Evolutionary conservation across 2,329 filamentous ascomycete species (phyloP), one percentile per base, ranked within the genome.

Genomic region (Beauveria varroae): DNA sequence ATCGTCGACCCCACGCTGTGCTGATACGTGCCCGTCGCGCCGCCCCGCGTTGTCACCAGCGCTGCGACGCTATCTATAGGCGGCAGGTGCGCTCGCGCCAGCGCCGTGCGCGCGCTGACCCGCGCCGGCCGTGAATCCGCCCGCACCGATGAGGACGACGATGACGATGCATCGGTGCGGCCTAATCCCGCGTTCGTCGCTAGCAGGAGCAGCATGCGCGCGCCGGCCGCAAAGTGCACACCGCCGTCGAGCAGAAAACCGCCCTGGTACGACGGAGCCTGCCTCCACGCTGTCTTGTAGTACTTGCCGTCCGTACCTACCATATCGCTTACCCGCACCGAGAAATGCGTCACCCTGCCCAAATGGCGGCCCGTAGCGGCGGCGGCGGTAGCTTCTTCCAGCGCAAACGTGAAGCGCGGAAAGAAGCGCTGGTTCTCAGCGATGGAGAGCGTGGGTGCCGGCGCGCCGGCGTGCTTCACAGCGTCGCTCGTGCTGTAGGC

Each of bases 201-300:
- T 2, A 91, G 74, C 47, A 93, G 69, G 37, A 82, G 71, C 49
- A 93, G 69, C 41, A 82, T 71, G 18, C 89, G 78, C 55, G 87
- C 78, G 0, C 75, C 85, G 8, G 89, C 89, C 7, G 86, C 77
- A 63, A 84, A 86, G 72, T 93, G 90, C 28, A 93, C 87, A 49
- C 90, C 89, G 16, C 84, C 88, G 68, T 93, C 89, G 2, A 93
- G 81, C 60, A 92, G 71, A 70, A 91, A 92, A 0, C 90, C 89
- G 60, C 89, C 90, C 72, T 91, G 88, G 69, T 90, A 83, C 57
- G 82, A 78, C 1, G 89, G 89, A 60, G 75, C 80, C 71, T 87
- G 87, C 60, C 90, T 84, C 90, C 89, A 84, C 28, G 74, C 65
- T 3, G 81, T 84, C 53, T 79, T 75, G 65, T 77, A 79, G 68